Conservation (phyloP, 345 rosid species). For the Sonneratia alba region DNA sequence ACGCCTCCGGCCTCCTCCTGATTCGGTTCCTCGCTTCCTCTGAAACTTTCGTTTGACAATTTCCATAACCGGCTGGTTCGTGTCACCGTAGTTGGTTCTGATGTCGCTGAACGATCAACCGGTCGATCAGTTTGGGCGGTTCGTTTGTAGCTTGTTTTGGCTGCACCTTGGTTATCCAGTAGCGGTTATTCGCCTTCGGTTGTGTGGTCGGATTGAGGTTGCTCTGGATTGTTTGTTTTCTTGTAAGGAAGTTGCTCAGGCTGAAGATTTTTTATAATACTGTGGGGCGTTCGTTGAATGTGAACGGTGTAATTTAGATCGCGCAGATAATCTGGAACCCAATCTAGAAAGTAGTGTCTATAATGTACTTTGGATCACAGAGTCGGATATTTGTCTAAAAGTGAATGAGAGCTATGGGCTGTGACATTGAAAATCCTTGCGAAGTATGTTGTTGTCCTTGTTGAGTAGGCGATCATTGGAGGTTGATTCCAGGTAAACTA, state of each 20-base stretch:
- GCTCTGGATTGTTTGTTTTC: neutral
- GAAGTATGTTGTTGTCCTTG: constrained; percentile 94
- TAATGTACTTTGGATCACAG: constrained; percentile 10
- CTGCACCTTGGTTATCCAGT: neutral
- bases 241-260: neutral
- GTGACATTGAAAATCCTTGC: constrained; percentile 34
- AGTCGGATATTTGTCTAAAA: constrained; percentile 19
- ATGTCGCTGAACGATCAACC: neutral
- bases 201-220: neutral
- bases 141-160: neutral
- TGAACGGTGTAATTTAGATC: neutral
- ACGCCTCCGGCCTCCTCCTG: neutral
- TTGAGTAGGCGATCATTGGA: constrained; percentile 88
- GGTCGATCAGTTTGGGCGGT: neutral
- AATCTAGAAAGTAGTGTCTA: constrained; percentile 3
- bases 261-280: neutral
- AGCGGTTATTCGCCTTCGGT: neutral
- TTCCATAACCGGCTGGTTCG: neutral
- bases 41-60: neutral
- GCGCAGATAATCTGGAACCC: neutral
- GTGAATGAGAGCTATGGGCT: constrained; percentile 58
- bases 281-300: neutral
- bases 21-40: neutral
- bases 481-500: constrained; percentile 74
- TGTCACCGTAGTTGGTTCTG: neutral